A percentile compares a stretch with the other conserved stretches of the same genome.
phyloP scores from a whole-genome alignment of 768 basidiomycete species.

The Polyporus arcularius region DNA sequence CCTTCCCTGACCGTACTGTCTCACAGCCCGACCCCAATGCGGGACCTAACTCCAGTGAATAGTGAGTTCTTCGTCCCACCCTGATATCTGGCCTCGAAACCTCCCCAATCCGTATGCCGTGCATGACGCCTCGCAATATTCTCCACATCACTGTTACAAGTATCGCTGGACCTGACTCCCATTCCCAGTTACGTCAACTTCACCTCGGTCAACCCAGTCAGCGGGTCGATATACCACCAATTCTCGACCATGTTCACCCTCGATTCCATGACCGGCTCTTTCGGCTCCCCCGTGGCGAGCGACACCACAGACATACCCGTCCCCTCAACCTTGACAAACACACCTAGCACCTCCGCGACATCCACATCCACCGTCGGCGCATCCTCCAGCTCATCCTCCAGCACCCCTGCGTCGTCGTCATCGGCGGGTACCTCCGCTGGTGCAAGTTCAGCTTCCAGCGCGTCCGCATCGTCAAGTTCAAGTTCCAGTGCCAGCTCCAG shows the following conservation, averaged over 20 bases:
- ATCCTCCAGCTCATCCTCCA: slow-evolving; percentile 23
- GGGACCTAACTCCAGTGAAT: slow-evolving; percentile 56
- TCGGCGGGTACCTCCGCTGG: background rate
- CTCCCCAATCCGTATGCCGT: too few species aligned
- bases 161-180: background rate
- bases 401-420: background rate
- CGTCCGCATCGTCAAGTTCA: too few species aligned
- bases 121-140: too few species aligned
- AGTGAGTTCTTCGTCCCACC: slow-evolving; percentile 43
- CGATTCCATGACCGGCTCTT: slow-evolving; percentile 60
- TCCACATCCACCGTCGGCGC: slow-evolving; percentile 39
- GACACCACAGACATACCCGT: slow-evolving; percentile 47
- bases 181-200: slow-evolving; percentile 62
- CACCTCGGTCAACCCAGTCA: slow-evolving; percentile 39
- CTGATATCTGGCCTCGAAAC: too few species aligned
- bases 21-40: slow-evolving; percentile 54
- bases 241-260: slow-evolving; percentile 58
- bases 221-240: slow-evolving; percentile 18
- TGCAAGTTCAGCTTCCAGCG: too few species aligned
- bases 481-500: too few species aligned
- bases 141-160: background rate
- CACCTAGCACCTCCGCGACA: slow-evolving; percentile 17
- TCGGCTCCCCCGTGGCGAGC: slow-evolving; percentile 48
- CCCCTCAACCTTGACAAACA: slow-evolving; percentile 35
- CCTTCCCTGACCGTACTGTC: background rate